A percentile compares a stretch with the other conserved stretches of the same genome.
phyloP scores from a whole-genome alignment of 2,329 filamentous ascomycete genomes.

The Thielaviopsis ethacetica region DNA sequence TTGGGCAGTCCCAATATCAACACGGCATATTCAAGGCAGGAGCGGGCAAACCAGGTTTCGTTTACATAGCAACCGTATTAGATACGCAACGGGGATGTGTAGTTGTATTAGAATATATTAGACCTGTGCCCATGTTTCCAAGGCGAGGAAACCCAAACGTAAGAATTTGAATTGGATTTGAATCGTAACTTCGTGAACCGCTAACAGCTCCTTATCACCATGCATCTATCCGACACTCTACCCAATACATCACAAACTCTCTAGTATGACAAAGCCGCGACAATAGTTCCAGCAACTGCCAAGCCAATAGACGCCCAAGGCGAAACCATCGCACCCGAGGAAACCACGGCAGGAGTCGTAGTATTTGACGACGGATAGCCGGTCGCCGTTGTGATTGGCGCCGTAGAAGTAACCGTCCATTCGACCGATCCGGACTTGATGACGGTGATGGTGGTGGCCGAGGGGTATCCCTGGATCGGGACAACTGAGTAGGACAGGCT shows the following conservation, averaged over 20 bases:
- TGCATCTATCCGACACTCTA: background rate
- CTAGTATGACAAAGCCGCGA: background rate
- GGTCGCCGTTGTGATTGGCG: background rate
- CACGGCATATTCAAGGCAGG: background rate
- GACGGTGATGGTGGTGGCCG: constrained; percentile 8
- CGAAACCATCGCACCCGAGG: constrained; percentile 1
- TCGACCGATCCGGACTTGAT: constrained; percentile 6
- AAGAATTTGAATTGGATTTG: background rate
- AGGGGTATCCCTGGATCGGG: constrained; percentile 6
- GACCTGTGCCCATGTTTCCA: background rate
- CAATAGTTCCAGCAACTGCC: constrained; percentile 8
- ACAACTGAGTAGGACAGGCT: constrained; percentile 7
- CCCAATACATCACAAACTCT: background rate
- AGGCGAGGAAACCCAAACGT: background rate
- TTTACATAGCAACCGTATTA: too few species aligned
- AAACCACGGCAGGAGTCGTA: constrained; percentile 5
- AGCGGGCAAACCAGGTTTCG: too few species aligned
- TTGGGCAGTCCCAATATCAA: background rate
- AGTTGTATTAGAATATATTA: background rate
- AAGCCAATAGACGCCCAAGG: constrained; percentile 10
- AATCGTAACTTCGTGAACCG: background rate
- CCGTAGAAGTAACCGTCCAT: constrained; percentile 10
- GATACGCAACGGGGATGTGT: too few species aligned
- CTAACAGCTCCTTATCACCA: background rate
- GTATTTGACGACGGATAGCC: constrained; percentile 2